These are phyloP conservation scores for Bipolaris victoriae DNA, from an alignment of 2,329 filamentous ascomycete species.

Conservation along the genomic window DNA sequence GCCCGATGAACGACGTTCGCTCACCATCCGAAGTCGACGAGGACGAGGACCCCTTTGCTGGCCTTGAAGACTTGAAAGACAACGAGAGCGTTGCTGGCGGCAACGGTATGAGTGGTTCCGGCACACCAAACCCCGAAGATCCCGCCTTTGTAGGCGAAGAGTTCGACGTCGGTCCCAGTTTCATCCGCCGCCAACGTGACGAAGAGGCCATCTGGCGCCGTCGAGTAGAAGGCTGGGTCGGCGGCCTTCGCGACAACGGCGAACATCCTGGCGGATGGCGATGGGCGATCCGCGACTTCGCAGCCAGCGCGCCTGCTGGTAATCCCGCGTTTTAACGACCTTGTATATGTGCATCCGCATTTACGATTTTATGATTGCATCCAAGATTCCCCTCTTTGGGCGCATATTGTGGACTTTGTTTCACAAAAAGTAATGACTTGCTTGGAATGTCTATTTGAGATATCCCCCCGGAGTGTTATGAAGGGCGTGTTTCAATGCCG, in stretches of 20 bases:
- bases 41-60: constrained; percentile 92
- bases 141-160: constrained; percentile 78
- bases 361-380: constrained; percentile 44
- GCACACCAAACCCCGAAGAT: constrained; percentile 35
- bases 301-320: constrained; percentile 37
- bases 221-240: constrained; percentile 86
- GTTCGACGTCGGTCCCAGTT: constrained; percentile 96
- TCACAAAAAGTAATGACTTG: constrained; percentile 36
- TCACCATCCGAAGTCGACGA: constrained; percentile 69
- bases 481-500: constrained; percentile 35
- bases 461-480: constrained; percentile 47
- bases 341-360: constrained; percentile 25
- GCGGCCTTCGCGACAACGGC: constrained; percentile 57
- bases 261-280: constrained; percentile 65
- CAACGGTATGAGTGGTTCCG: constrained; percentile 28
- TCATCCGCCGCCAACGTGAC: constrained; percentile 83
- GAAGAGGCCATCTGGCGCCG: constrained; percentile 91
- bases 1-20: constrained; percentile 43
- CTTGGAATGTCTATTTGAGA: constrained; percentile 33
- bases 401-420: constrained; percentile 29
- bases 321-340: constrained; percentile 25
- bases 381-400: constrained; percentile 28
- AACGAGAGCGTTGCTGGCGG: constrained; percentile 46
- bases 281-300: constrained; percentile 70
- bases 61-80: constrained; percentile 91